phyloP scores from a whole-genome alignment of 768 basidiomycete genomes.

The Lyophyllum atratum region DNA sequence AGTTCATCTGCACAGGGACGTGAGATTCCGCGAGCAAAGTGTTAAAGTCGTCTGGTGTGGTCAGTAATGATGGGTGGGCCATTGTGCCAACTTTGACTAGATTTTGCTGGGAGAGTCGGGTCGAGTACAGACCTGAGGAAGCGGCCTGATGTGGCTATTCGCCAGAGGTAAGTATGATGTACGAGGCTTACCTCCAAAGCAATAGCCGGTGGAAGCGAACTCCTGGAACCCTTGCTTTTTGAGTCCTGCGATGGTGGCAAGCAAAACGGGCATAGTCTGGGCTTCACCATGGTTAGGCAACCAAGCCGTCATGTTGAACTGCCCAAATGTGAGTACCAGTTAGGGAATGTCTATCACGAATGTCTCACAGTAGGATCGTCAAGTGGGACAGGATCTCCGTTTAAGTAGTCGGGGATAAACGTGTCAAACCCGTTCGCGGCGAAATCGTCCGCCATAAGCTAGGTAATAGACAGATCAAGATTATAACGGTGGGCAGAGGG shows the following conservation, averaged over 20 bases:
- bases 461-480: neutral
- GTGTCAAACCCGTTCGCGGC: constrained; percentile 21
- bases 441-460: constrained; percentile 23
- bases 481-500: neutral
- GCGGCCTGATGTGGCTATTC: neutral
- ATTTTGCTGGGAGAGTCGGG: constrained; percentile 32
- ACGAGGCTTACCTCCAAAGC: constrained; percentile 27
- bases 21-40: constrained; percentile 11
- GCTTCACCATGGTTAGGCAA: constrained; percentile 28
- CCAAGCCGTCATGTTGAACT: constrained; percentile 32
- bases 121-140: constrained; percentile 26
- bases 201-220: constrained; percentile 38
- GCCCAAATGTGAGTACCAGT: too few relatives aligned
- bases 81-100: constrained; percentile 28
- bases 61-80: constrained; percentile 36
- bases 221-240: constrained; percentile 34
- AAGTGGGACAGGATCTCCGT: constrained; percentile 17
- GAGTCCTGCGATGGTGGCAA: constrained; percentile 33
- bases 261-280: constrained; percentile 30
- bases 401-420: constrained; percentile 19
- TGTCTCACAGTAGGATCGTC: constrained; percentile 15
- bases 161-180: too few relatives aligned
- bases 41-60: constrained; percentile 35
- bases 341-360: too few relatives aligned
- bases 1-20: constrained; percentile 18